Evolutionary conservation across 208 protist species (phyloP).

Genomic region (Vickermania spadyakhi): DNA sequence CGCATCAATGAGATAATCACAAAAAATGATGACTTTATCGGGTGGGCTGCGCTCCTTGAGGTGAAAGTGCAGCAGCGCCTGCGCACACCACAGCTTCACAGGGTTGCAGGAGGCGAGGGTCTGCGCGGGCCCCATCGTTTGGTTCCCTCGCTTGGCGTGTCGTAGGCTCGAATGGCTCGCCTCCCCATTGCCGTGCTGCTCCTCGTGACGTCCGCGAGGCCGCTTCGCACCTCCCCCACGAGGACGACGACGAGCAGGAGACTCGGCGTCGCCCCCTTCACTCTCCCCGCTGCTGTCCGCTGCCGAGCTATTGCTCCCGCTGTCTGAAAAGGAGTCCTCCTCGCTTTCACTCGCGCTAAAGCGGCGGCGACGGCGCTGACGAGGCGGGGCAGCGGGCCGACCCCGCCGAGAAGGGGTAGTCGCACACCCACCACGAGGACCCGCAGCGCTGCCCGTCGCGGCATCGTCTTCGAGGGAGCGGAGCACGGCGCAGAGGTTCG

Average conservation of each 20-base stretch:
- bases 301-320: constrained; percentile 3
- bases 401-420: neutral
- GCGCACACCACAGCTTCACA: constrained; percentile 85
- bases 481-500: constrained; percentile 7
- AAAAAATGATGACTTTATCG: constrained; percentile 91
- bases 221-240: neutral
- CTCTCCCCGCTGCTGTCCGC: neutral
- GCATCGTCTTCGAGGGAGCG: constrained; percentile 10
- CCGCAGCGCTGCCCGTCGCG: neutral
- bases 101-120: constrained; percentile 81
- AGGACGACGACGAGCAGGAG: neutral
- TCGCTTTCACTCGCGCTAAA: neutral
- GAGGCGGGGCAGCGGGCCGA: constrained; percentile 2
- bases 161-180: no score
- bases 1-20: constrained; percentile 78
- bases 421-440: neutral
- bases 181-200: no score
- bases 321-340: constrained; percentile 2
- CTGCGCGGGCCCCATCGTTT: constrained; percentile 3
- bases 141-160: constrained; percentile 2
- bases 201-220: neutral
- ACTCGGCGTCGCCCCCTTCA: neutral
- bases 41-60: constrained; percentile 76
- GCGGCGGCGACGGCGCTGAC: neutral
- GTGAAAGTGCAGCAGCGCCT: constrained; percentile 95